phyloP scores from a whole-genome alignment of 225 moss, liverwort and hornwort species.

The Asterella californica region DNA sequence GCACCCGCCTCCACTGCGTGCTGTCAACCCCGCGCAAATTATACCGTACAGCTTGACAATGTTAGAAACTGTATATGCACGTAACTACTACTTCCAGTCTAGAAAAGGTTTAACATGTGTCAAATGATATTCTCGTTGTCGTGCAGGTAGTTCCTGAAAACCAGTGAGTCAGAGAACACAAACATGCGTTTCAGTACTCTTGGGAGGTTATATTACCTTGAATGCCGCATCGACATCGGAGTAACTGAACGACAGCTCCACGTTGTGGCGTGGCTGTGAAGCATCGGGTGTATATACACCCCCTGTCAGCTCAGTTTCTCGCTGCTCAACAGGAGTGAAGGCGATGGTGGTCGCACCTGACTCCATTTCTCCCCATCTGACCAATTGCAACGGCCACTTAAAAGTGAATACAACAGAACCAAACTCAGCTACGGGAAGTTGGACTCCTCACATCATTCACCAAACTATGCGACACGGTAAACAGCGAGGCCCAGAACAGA shows the following conservation, averaged over 20 bases:
- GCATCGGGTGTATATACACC: slow-evolving; percentile 40
- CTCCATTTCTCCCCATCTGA: slow-evolving; percentile 80
- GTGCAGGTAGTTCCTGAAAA: too few relatives aligned
- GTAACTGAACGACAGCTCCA: slow-evolving; percentile 61
- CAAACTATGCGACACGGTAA: too few relatives aligned
- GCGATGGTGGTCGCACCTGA: slow-evolving; percentile 72
- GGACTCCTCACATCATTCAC: too few relatives aligned
- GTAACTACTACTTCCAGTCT: background rate
- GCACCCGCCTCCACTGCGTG: slow-evolving; percentile 65
- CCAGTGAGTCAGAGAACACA: too few relatives aligned
- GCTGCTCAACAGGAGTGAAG: slow-evolving; percentile 73
- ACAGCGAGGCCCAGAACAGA: too few relatives aligned
- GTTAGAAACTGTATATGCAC: background rate
- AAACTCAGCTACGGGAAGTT: too few relatives aligned
- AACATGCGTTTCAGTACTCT: background rate
- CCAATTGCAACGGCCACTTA: background rate
- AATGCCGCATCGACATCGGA: slow-evolving; percentile 69
- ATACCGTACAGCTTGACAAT: background rate
- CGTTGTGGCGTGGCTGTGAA: slow-evolving; percentile 36
- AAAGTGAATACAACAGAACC: slow-evolving; percentile 27
- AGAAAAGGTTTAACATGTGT: too few relatives aligned
- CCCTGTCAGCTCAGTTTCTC: slow-evolving; percentile 57
- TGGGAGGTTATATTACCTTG: slow-evolving; percentile 40
- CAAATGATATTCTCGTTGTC: too few relatives aligned
- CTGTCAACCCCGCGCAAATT: slow-evolving; percentile 28